Evolutionary conservation across 768 basidiomycete species (phyloP).

Genomic region (Porpolomopsis calyptriformis): DNA sequence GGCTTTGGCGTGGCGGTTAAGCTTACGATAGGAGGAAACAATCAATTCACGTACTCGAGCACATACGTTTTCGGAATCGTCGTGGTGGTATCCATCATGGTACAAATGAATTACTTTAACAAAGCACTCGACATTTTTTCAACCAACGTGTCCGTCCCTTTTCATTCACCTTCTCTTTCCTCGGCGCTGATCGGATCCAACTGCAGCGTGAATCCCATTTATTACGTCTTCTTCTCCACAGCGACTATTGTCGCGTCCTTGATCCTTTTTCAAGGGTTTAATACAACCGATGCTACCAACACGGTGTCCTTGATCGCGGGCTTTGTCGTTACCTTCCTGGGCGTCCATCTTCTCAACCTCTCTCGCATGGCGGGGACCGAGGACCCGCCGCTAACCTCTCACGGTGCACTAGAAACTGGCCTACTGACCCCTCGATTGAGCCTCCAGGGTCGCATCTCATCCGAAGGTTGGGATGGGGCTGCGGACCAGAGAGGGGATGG

Average conservation of each 20-base stretch:
- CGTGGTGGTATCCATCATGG: conserved; percentile 73
- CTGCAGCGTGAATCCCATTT: conserved; percentile 87
- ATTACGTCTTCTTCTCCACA: conserved; percentile 94
- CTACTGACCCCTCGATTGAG: conserved; percentile 72
- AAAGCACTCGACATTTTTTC: conserved; percentile 95
- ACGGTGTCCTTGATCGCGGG: conserved; percentile 83
- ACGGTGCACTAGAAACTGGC: conserved; percentile 51
- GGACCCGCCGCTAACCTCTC: conserved; percentile 31
- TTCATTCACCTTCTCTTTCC: not conserved
- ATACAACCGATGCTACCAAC: conserved; percentile 73
- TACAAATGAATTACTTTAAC: conserved; percentile 97
- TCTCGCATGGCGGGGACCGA: conserved; percentile 47
- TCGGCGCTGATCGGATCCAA: not conserved
- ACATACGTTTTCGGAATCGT: conserved; percentile 93
- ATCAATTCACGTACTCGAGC: conserved; percentile 88
- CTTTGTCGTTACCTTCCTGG: conserved; percentile 88
- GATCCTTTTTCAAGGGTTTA: conserved; percentile 96
- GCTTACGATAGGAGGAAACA: conserved; percentile 83
- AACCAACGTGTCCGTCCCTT: conserved; percentile 78
- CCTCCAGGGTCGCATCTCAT: conserved; percentile 68
- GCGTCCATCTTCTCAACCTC: conserved; percentile 88
- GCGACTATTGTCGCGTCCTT: conserved; percentile 89
- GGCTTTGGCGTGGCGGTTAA: conserved; percentile 96
- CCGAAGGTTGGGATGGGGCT: conserved; percentile 61
- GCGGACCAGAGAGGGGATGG: conserved; percentile 22